Conservation (phyloP, 2,329 filamentous ascomycete genomes). For the Fusarium chuoi region DNA sequence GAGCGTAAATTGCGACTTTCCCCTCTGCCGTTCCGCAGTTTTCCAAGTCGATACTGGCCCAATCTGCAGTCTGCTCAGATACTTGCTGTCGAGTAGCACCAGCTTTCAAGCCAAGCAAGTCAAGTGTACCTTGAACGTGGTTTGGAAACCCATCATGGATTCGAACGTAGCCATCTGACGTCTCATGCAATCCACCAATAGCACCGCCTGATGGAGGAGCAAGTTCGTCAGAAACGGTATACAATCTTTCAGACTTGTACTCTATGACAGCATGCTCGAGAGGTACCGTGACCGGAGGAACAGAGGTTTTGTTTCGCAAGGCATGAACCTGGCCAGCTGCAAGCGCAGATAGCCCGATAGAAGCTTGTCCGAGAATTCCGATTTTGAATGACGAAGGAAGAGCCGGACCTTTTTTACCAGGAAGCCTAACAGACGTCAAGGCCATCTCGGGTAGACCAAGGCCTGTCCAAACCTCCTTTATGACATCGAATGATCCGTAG, state of each 20-base stretch:
- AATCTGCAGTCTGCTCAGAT: constrained; percentile 49
- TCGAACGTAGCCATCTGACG: constrained; percentile 62
- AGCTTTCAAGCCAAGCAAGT: constrained; percentile 53
- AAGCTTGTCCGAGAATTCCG: constrained; percentile 61
- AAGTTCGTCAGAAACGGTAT: constrained; percentile 54
- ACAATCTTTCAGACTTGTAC: constrained; percentile 64
- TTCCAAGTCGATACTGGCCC: constrained; percentile 61
- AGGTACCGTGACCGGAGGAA: constrained; percentile 55
- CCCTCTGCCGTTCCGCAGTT: constrained; percentile 51
- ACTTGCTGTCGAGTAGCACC: constrained; percentile 53
- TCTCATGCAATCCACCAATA: constrained; percentile 63
- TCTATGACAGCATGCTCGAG: constrained; percentile 60
- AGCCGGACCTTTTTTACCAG: constrained; percentile 34
- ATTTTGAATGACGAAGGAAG: constrained; percentile 65
- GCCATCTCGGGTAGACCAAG: constrained; percentile 22
- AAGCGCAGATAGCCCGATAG: constrained; percentile 62
- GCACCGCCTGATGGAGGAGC: constrained; percentile 50
- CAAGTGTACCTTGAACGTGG: constrained; percentile 56
- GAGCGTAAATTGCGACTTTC: constrained; percentile 57
- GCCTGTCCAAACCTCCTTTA: constrained; percentile 26
- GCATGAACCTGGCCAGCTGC: constrained; percentile 59
- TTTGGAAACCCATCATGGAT: constrained; percentile 66
- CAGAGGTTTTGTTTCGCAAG: constrained; percentile 35
- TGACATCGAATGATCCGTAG: neutral
- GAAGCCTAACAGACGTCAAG: constrained; percentile 22